Conservation (phyloP, 805 yeast species). For the Ogataea kodamae region DNA sequence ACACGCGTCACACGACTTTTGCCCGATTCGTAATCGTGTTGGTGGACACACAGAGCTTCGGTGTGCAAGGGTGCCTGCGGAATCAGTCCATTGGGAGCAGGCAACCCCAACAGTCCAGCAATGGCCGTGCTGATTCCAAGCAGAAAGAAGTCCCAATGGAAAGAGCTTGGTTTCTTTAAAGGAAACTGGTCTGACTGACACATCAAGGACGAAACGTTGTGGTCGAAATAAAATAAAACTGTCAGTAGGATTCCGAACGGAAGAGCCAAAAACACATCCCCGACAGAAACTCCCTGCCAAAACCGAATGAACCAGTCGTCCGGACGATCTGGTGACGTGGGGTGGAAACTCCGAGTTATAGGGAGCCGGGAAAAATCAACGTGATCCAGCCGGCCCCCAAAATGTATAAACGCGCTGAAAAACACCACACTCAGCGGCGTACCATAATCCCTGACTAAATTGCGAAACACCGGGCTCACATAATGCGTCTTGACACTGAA, state of each 20-base stretch:
- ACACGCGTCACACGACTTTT: constrained; percentile 43
- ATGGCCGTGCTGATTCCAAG: constrained; percentile 85
- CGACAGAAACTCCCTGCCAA: constrained; percentile 64
- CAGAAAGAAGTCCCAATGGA: constrained; percentile 88
- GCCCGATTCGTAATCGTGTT: constrained; percentile 34
- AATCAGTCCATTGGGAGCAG: constrained; percentile 93
- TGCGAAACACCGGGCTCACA: constrained; percentile 57
- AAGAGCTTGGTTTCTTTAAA: constrained; percentile 78
- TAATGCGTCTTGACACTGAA: constrained; percentile 63
- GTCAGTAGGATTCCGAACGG: constrained; percentile 91
- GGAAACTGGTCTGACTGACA: constrained; percentile 84
- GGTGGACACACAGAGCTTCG: constrained; percentile 61
- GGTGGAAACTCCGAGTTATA: constrained; percentile 66
- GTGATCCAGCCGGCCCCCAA: constrained; percentile 69
- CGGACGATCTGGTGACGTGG: constrained; percentile 52
- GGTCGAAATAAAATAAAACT: constrained; percentile 87
- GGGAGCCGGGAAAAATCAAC: constrained; percentile 64
- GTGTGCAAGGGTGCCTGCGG: constrained; percentile 98
- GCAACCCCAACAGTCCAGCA: constrained; percentile 84
- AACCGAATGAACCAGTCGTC: constrained; percentile 78
- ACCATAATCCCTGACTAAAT: constrained; percentile 79
- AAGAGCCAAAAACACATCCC: constrained; percentile 79
- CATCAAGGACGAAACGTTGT: constrained; percentile 89
- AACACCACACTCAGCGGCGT: constrained; percentile 81
- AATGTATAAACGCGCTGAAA: constrained; percentile 90